Conservation (phyloP, 768 basidiomycete genomes). For the Xerocomellus intermedius region DNA sequence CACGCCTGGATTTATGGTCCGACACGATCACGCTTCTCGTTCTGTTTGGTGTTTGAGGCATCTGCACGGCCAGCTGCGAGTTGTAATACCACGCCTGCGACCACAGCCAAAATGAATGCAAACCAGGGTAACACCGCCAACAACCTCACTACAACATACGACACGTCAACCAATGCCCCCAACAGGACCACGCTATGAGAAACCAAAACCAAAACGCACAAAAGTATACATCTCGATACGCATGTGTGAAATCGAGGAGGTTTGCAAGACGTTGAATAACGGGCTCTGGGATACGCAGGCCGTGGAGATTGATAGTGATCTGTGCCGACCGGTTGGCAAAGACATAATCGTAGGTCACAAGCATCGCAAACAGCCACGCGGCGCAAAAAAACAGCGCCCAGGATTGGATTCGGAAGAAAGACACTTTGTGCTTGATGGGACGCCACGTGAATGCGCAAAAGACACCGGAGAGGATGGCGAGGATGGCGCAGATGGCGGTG, state of each 20-base stretch:
- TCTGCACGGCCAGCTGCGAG: constrained; percentile 24
- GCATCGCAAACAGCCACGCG: constrained; percentile 47
- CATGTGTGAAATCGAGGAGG: constrained; percentile 39
- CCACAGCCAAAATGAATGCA: constrained; percentile 39
- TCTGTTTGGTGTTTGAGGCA: background rate
- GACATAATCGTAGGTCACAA: constrained; percentile 47
- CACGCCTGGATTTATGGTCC: background rate
- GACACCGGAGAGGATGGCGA: constrained; percentile 32
- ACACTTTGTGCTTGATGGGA: background rate
- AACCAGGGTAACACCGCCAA: constrained; percentile 56
- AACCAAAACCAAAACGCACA: constrained; percentile 29
- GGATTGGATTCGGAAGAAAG: constrained; percentile 34
- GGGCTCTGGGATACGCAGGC: constrained; percentile 34
- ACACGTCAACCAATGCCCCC: background rate
- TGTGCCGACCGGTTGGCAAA: constrained; percentile 45
- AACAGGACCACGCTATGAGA: background rate
- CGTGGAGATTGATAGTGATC: constrained; percentile 42
- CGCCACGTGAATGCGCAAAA: constrained; percentile 25
- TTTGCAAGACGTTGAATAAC: constrained; percentile 38
- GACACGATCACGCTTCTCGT: background rate
- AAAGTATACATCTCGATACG: constrained; percentile 46
- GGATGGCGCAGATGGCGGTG: constrained; percentile 35
- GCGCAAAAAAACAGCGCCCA: constrained; percentile 41
- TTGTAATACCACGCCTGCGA: constrained; percentile 37
- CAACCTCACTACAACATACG: constrained; percentile 39